Evolutionary conservation across 345 rosid genomes (phyloP), one percentile per base, ranked within the genome.

Genomic region (Euclidium syriacum): DNA sequence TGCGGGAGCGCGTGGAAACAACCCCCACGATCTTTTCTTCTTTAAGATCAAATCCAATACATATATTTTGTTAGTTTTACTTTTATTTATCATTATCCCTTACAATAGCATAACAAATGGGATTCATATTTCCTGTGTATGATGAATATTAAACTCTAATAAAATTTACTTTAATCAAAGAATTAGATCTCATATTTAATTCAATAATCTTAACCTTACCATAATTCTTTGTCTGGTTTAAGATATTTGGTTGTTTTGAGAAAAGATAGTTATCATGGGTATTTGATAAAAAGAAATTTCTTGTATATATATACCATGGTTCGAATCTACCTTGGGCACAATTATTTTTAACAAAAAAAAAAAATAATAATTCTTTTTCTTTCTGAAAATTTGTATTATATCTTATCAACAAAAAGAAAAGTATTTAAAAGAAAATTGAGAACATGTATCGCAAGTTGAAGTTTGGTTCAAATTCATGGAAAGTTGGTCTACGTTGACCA

Each of bases 1-100:
- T 3, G 41, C 15, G n/a, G 3, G 4, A 36, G 18, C 15, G 41
- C 40, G 67, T 68, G 10, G 26, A 24, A 17, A 15, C 35, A 3
- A 43, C 10, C 42, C n/a, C 42, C 1, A 32, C 27, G 72, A 67
- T 65, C 47, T 29, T 19, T 58, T 67, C n/a, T n/a, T n/a, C n/a
- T n/a, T n/a, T n/a, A n/a, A n/a, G n/a, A n/a, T n/a, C n/a, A n/a
- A n/a, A n/a, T n/a, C n/a, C n/a, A n/a, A n/a, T n/a, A n/a, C n/a
- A n/a, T n/a, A n/a, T n/a, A n/a, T n/a, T n/a, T n/a, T n/a, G n/a
- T n/a, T n/a, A n/a, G n/a, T n/a, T n/a, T n/a, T n/a, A n/a, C n/a
- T n/a, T n/a, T n/a, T n/a, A n/a, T n/a, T n/a, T n/a, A n/a, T n/a
- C n/a, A n/a, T n/a, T n/a, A n/a, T n/a, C n/a, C n/a, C n/a, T n/a